phyloP scores from a whole-genome alignment of 805 yeast species.

The Ogataea parapolymorpha region DNA sequence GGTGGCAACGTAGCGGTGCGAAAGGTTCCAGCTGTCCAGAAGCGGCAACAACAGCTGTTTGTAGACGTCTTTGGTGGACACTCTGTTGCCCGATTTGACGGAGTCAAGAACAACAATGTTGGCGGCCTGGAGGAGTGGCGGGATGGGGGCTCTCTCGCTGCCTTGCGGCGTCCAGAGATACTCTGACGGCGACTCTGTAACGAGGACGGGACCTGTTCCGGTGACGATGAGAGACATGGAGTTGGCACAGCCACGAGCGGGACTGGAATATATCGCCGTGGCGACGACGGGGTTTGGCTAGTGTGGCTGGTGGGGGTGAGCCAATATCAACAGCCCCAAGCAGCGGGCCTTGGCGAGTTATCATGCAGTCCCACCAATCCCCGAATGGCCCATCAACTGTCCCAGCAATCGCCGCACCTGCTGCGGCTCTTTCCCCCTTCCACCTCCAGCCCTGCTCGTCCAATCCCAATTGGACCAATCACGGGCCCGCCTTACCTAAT shows the following conservation, averaged over 20 bases:
- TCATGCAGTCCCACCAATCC: neutral
- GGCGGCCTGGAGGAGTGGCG: neutral
- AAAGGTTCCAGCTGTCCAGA: slow-evolving; percentile 37
- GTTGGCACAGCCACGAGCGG: neutral
- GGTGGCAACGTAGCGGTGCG: slow-evolving; percentile 40
- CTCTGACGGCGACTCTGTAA: slow-evolving; percentile 5
- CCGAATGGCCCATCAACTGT: no score
- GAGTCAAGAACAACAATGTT: slow-evolving; percentile 43
- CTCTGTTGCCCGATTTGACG: slow-evolving; percentile 45
- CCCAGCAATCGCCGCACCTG: no score
- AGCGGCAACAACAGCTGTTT: slow-evolving; percentile 44
- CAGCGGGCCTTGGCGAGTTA: neutral
- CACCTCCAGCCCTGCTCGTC: neutral
- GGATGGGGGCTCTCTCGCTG: neutral
- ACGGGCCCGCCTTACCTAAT: slow-evolving; percentile 3
- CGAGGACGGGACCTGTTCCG: slow-evolving; percentile 2
- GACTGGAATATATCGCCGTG: neutral
- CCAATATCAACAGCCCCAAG: neutral
- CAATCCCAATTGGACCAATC: slow-evolving; percentile 1
- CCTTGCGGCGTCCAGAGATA: slow-evolving; percentile 1
- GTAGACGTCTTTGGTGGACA: slow-evolving; percentile 38
- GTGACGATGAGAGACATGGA: slow-evolving; percentile 2
- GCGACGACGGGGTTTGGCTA: no score
- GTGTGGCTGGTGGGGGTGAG: slow-evolving; percentile 3
- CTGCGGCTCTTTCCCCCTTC: no score